A percentile compares a stretch with the other conserved stretches of the same genome.
Conservation (phyloP, 495 filamentous ascomycete genomes). For the Daldinia bambusicola region DNA sequence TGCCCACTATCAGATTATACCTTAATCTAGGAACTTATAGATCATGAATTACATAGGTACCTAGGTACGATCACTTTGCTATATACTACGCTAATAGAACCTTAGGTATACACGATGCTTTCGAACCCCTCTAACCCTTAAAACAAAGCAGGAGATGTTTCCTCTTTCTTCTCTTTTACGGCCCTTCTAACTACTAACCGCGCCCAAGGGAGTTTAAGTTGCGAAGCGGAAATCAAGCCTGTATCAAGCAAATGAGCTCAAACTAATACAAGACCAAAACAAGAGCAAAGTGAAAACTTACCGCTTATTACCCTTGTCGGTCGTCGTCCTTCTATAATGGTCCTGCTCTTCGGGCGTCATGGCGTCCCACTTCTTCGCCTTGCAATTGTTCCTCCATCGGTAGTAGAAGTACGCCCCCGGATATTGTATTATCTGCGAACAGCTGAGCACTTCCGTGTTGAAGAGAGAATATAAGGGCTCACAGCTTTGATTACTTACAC, state of each 20-base stretch:
- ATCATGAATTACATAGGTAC: too few species aligned
- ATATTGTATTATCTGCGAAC: slow-evolving; percentile 40
- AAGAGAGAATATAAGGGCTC: not conserved
- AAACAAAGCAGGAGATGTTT: too few species aligned
- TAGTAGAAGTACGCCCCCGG: slow-evolving; percentile 51
- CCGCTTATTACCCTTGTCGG: slow-evolving; percentile 46
- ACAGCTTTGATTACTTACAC: slow-evolving; percentile 30
- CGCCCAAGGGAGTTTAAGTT: slow-evolving; percentile 17
- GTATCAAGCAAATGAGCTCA: slow-evolving; percentile 4
- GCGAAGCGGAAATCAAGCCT: slow-evolving; percentile 47
- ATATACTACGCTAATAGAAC: too few species aligned
- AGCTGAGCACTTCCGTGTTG: not conserved
- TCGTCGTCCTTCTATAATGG: slow-evolving; percentile 47
- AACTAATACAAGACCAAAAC: not conserved
- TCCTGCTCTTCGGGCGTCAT: slow-evolving; percentile 49
- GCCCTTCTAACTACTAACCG: too few species aligned
- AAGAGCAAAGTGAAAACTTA: slow-evolving; percentile 27
- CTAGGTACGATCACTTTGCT: too few species aligned
- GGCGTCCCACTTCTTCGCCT: slow-evolving; percentile 48
- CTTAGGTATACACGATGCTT: too few species aligned
- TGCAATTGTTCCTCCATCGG: slow-evolving; percentile 46
- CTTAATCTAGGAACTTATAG: too few species aligned
- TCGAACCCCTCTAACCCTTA: too few species aligned
- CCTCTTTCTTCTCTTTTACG: too few species aligned
- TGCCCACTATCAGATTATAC: too few species aligned